phyloP scores from a whole-genome alignment of 2,329 filamentous ascomycete species.

The Talaromyces sp. region DNA sequence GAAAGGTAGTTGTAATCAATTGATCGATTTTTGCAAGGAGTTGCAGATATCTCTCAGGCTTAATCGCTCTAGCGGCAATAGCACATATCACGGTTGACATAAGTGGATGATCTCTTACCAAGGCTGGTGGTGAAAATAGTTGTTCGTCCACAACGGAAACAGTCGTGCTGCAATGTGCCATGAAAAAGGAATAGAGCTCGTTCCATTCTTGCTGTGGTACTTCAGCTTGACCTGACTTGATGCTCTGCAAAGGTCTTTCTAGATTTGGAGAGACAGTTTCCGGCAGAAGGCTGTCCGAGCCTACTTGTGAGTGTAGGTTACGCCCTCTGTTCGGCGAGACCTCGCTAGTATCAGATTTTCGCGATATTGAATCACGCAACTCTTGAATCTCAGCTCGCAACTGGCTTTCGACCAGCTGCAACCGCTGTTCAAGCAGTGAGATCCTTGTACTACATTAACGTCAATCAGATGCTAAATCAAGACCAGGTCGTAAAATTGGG shows the following conservation, averaged over 20 bases:
- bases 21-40: not conserved
- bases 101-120: not conserved
- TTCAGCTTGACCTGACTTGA: not conserved
- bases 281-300: not conserved
- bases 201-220: not conserved
- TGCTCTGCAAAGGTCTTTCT: not conserved
- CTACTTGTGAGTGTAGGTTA: not conserved
- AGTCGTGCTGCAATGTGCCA: not conserved
- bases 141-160: not conserved
- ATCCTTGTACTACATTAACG: not conserved
- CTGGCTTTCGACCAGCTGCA: not conserved
- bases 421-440: not conserved
- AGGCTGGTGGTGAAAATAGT: not conserved
- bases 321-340: not conserved
- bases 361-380: not conserved
- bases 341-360: not conserved
- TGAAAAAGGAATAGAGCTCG: conserved; percentile 1
- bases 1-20: not conserved
- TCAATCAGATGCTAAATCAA: not conserved
- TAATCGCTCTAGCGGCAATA: not conserved
- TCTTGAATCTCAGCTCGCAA: conserved; percentile 2
- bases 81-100: conserved; percentile 4
- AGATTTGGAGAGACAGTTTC: not conserved
- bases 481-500: not conserved
- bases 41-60: not conserved